Percentiles rank a stretch among this genome's conserved stretches.
Conservation (phyloP, 1,139 yeast genomes). For the Yamadazyma taylorii region DNA sequence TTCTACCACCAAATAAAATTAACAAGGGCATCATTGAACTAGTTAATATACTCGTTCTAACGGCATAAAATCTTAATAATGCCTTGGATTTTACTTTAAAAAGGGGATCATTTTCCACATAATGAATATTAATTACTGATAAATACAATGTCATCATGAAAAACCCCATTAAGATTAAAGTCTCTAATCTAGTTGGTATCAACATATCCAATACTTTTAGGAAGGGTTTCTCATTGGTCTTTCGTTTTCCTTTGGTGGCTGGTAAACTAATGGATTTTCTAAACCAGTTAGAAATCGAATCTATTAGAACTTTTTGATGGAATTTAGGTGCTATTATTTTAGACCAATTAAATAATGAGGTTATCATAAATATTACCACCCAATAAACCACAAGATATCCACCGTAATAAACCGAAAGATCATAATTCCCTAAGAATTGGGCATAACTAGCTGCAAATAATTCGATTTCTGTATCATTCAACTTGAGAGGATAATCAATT, state of each 20-base stretch:
- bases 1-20: conserved; percentile 61
- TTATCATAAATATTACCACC: conserved; percentile 26
- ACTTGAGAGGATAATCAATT: conserved; percentile 25
- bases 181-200: conserved; percentile 67
- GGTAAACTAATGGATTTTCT: conserved; percentile 28
- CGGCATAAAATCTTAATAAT: conserved; percentile 43
- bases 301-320: conserved; percentile 19
- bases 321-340: conserved; percentile 26
- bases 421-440: conserved; percentile 42
- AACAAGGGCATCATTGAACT: conserved; percentile 53
- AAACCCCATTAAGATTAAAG: conserved; percentile 49
- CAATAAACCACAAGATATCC: conserved; percentile 30
- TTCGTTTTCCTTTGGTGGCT: conserved; percentile 25
- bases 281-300: conserved; percentile 25
- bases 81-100: conserved; percentile 18
- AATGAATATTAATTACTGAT: conserved; percentile 22
- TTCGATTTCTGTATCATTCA: conserved; percentile 21
- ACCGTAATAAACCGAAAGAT: conserved; percentile 36
- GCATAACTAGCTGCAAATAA: conserved; percentile 28
- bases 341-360: conserved; percentile 34
- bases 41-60: conserved; percentile 58
- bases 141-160: conserved; percentile 44
- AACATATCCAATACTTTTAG: conserved; percentile 34
- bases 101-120: conserved; percentile 29
- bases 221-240: conserved; percentile 27